A percentile compares a stretch with the other conserved stretches of the same genome.
Conservation (phyloP, 2,329 filamentous ascomycete genomes). For the Graphium sp. region DNA sequence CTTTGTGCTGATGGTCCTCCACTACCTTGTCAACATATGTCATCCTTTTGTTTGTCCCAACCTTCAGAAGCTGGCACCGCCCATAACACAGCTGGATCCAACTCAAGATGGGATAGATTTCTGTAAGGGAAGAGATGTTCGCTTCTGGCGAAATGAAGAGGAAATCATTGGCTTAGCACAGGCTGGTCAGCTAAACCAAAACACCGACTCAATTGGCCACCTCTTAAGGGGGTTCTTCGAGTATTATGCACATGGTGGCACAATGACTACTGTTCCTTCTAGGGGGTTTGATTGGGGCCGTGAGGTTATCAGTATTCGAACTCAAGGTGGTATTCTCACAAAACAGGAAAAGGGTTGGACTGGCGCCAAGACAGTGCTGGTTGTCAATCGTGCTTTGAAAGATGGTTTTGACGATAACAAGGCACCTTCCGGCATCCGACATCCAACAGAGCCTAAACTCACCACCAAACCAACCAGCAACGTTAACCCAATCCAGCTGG, state of each 20-base stretch:
- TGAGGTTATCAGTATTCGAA: conserved; percentile 65
- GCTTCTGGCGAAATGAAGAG: conserved; percentile 62
- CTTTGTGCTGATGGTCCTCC: conserved; percentile 81
- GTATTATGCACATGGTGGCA: conserved; percentile 54
- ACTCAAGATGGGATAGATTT: conserved; percentile 20
- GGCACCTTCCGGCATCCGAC: no score
- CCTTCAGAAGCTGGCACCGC: conserved; percentile 43
- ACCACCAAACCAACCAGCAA: no score
- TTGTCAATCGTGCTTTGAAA: conserved; percentile 6
- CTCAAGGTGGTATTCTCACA: conserved; percentile 47
- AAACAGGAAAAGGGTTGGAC: conserved; percentile 79
- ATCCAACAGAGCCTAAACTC: no score
- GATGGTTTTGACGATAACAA: no score
- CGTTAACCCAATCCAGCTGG: no score
- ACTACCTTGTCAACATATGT: conserved; percentile 74
- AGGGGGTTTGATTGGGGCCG: conserved; percentile 65
- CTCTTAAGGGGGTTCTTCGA: conserved; percentile 76
- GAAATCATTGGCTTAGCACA: conserved; percentile 47
- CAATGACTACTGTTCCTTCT: conserved; percentile 28
- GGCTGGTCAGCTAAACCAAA: conserved; percentile 44
- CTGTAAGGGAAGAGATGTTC: conserved; percentile 52
- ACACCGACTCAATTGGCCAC: conserved; percentile 50
- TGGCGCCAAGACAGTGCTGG: conserved; percentile 52
- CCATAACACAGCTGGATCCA: conserved; percentile 10
- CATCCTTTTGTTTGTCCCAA: conserved; percentile 74